A percentile compares a stretch with the other conserved stretches of the same genome.
phyloP scores from a whole-genome alignment of 164 flowering plant genomes.

The Chloranthus sessilifolius region DNA sequence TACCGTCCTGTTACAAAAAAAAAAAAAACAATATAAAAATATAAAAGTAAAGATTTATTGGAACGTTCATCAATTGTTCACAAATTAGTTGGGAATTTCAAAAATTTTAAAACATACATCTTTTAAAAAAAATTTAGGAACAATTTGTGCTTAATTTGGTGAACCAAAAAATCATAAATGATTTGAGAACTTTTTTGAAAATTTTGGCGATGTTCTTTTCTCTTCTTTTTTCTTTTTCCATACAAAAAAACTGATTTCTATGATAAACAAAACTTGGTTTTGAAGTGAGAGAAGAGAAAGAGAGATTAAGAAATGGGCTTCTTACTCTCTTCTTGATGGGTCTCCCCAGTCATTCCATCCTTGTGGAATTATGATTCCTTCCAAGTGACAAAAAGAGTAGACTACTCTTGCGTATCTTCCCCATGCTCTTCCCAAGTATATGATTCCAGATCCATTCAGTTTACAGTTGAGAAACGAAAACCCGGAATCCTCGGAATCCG shows the following conservation, averaged over 20 bases:
- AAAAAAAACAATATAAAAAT: no score
- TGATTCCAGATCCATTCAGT: constrained; percentile 55
- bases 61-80: no score
- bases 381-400: constrained; percentile 52
- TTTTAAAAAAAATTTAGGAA: no score
- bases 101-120: no score
- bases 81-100: no score
- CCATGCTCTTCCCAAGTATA: constrained; percentile 84
- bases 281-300: neutral
- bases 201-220: neutral
- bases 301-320: neutral
- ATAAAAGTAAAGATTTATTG: no score
- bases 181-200: neutral
- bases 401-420: constrained; percentile 61
- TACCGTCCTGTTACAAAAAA: constrained; percentile 80
- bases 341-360: constrained; percentile 82
- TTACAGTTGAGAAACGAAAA: constrained; percentile 70
- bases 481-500: constrained; percentile 52
- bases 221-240: neutral
- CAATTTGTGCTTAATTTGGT: no score
- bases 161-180: no score
- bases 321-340: constrained; percentile 35
- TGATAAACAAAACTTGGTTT: neutral
- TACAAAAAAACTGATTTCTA: neutral
- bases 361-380: constrained; percentile 36